Evolutionary conservation across 768 basidiomycete species (phyloP).

Genomic region (Calocybe gangraenosa): DNA sequence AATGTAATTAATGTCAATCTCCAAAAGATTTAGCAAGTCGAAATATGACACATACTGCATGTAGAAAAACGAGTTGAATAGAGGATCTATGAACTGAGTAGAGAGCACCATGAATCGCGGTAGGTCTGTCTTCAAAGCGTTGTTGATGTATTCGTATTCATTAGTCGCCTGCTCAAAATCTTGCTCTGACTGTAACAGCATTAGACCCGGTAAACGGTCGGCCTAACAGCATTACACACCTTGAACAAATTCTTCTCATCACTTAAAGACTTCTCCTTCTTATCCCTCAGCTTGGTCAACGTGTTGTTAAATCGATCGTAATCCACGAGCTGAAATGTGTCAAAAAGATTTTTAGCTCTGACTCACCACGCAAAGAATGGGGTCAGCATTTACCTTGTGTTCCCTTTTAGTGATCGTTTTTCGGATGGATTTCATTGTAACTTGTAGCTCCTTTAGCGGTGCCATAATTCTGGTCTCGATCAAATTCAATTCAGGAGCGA

Average conservation of each 20-base stretch:
- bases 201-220: slow-evolving; percentile 13
- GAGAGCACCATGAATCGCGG: slow-evolving; percentile 89
- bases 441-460: slow-evolving; percentile 87
- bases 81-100: slow-evolving; percentile 88
- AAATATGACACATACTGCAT: slow-evolving; percentile 77
- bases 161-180: slow-evolving; percentile 90
- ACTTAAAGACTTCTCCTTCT: slow-evolving; percentile 94
- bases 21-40: background rate
- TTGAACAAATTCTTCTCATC: slow-evolving; percentile 99
- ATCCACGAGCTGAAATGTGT: slow-evolving; percentile 67
- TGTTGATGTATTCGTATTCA: slow-evolving; percentile 93
- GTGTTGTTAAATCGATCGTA: slow-evolving; percentile 97
- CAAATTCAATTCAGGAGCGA: slow-evolving; percentile 90
- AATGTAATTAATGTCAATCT: slow-evolving; percentile 2
- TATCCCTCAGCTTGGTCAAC: slow-evolving; percentile 91
- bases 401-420: slow-evolving; percentile 96
- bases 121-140: slow-evolving; percentile 83
- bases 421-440: slow-evolving; percentile 80
- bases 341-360: too few species aligned
- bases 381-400: slow-evolving; percentile 59
- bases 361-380: too few species aligned
- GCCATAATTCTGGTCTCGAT: slow-evolving; percentile 83
- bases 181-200: slow-evolving; percentile 72
- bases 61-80: slow-evolving; percentile 99
- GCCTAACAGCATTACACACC: slow-evolving; percentile 37